Evolutionary conservation across 495 filamentous ascomycete genomes (phyloP).

Genomic region (Penicillium malachiteum): DNA sequence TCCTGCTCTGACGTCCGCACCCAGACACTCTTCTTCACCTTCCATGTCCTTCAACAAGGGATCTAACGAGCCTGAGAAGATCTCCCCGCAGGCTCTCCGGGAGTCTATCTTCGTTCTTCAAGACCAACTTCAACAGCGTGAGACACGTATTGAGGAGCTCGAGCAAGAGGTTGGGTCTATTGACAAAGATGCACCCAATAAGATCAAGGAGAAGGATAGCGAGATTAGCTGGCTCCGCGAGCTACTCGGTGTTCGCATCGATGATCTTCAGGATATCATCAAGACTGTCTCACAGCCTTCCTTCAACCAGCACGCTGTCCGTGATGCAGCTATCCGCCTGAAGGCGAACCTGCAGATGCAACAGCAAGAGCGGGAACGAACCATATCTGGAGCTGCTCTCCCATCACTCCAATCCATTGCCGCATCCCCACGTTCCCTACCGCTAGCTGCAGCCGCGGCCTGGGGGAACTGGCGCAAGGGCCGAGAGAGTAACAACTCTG

Average conservation of each 20-base stretch:
- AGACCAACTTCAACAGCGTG: constrained; percentile 92
- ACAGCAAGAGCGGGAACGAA: constrained; percentile 83
- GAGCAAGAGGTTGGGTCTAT: constrained; percentile 65
- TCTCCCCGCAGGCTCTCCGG: constrained; percentile 88
- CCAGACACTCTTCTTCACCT: constrained; percentile 40
- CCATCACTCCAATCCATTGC: constrained; percentile 61
- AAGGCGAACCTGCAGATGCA: constrained; percentile 97
- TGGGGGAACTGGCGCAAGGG: constrained; percentile 82
- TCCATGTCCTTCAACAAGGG: constrained; percentile 42
- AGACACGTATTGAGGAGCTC: constrained; percentile 81
- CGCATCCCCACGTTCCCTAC: constrained; percentile 75
- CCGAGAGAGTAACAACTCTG: constrained; percentile 38
- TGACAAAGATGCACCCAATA: constrained; percentile 71
- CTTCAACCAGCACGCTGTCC: constrained; percentile 73
- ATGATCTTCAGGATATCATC: constrained; percentile 91
- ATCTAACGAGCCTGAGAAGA: constrained; percentile 71
- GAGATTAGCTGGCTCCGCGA: constrained; percentile 96
- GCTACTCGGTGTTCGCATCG: constrained; percentile 82
- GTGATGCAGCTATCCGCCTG: constrained; percentile 87
- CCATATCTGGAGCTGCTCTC: constrained; percentile 51
- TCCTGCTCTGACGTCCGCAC: constrained; percentile 18
- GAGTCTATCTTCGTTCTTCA: constrained; percentile 96
- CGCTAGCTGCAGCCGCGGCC: constrained; percentile 77
- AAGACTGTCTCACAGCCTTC: constrained; percentile 67
- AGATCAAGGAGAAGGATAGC: constrained; percentile 85